phyloP scores from a whole-genome alignment of 306 rosid species.

The Cercis canadensis region DNA sequence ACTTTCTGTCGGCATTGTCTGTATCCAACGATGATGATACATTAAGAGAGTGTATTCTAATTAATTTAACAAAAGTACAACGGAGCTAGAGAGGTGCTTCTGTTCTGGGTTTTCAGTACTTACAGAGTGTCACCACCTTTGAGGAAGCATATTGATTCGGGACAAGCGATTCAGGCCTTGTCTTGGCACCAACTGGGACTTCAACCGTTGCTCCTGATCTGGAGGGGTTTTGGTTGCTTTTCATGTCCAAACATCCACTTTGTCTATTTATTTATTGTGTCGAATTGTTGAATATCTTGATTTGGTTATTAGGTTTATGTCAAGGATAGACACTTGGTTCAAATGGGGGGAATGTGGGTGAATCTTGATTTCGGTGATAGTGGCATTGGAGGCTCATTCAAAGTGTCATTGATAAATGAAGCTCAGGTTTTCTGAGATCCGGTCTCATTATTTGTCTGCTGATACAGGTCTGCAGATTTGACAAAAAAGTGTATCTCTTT shows the following conservation, averaged over 20 bases:
- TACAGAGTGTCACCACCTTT: conserved; percentile 50
- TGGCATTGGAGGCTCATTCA: conserved; percentile 49
- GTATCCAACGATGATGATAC: conserved; percentile 62
- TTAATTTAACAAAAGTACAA: conserved; percentile 50
- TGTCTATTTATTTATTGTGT: conserved; percentile 29
- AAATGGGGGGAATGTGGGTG: conserved; percentile 56
- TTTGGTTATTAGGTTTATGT: conserved; percentile 38
- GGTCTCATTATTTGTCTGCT: conserved; percentile 50
- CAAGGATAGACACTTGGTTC: conserved; percentile 35
- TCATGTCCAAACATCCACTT: conserved; percentile 25
- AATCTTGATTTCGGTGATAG: conserved; percentile 40
- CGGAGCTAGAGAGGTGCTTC: conserved; percentile 33
- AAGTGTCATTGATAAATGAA: conserved; percentile 65
- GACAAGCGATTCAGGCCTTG: conserved; percentile 30
- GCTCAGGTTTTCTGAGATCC: conserved; percentile 62
- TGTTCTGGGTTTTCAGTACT: conserved; percentile 50
- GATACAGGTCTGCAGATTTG: conserved; percentile 52
- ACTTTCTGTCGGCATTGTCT: conserved; percentile 90
- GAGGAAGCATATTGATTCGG: conserved; percentile 51
- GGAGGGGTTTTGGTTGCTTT: conserved; percentile 33
- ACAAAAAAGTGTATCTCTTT: conserved; percentile 32
- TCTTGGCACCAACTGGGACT: conserved; percentile 33
- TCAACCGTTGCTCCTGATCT: conserved; percentile 38
- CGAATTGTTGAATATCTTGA: conserved; percentile 26
- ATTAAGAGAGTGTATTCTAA: conserved; percentile 38